Conservation (phyloP, 352 stramenopile genomes). For the Phytophthora boehmeriae region DNA sequence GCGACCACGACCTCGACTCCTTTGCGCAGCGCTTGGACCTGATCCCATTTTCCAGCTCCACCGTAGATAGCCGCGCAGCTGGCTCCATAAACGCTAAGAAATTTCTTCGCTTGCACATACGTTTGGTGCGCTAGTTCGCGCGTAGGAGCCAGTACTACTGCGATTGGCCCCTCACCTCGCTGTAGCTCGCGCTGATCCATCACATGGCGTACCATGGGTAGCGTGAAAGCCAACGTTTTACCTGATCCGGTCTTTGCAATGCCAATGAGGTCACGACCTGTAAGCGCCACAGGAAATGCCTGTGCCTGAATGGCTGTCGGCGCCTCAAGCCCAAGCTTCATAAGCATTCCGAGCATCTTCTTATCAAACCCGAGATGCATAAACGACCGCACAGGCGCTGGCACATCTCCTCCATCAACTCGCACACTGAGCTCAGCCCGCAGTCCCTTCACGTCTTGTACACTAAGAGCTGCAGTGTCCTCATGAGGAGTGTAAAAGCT, state of each 20-base stretch:
- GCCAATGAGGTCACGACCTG: slow-evolving; percentile 77
- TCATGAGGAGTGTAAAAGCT: slow-evolving; percentile 68
- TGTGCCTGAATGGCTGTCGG: slow-evolving; percentile 85
- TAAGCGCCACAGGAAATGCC: slow-evolving; percentile 82
- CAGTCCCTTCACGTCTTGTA: slow-evolving; percentile 44
- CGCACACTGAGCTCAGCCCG: slow-evolving; percentile 53
- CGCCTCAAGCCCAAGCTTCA: slow-evolving; percentile 74
- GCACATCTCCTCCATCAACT: slow-evolving; percentile 54
- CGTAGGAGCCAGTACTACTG: slow-evolving; percentile 79
- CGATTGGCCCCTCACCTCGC: slow-evolving; percentile 80
- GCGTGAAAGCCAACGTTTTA: slow-evolving; percentile 97
- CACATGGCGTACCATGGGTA: slow-evolving; percentile 93
- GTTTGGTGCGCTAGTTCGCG: slow-evolving; percentile 88
- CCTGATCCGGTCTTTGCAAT: slow-evolving; percentile 97
- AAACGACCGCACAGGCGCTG: slow-evolving; percentile 77
- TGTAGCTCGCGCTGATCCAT: slow-evolving; percentile 87
- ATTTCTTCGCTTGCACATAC: slow-evolving; percentile 85
- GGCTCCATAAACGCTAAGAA: slow-evolving; percentile 66
- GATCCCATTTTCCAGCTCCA: slow-evolving; percentile 85
- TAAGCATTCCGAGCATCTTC: slow-evolving; percentile 69
- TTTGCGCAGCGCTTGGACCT: slow-evolving; percentile 76
- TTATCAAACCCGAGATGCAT: slow-evolving; percentile 72
- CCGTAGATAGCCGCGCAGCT: slow-evolving; percentile 83
- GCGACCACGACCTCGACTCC: slow-evolving; percentile 81
- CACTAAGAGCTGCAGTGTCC: slow-evolving; percentile 43